These are phyloP conservation scores for Phyllosticta paracitricarpa DNA, from an alignment of 2,329 filamentous ascomycete genomes.

Conservation along the genomic window DNA sequence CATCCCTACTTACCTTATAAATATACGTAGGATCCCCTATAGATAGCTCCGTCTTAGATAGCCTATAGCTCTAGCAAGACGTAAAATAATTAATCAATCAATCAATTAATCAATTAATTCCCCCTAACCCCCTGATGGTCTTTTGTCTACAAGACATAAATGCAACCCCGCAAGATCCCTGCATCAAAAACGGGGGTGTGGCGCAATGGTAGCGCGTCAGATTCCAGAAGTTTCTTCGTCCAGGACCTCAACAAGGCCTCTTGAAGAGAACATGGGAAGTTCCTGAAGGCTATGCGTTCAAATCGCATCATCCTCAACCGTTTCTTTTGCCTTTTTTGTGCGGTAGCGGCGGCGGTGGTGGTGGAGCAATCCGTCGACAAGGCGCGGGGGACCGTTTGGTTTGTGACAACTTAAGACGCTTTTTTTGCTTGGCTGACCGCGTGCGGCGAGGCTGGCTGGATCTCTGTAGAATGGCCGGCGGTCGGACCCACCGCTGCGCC, in stretches of 20 bases:
- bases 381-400: neutral
- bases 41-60: too few species aligned
- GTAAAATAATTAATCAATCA: too few species aligned
- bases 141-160: neutral
- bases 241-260: neutral
- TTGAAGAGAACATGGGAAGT: neutral
- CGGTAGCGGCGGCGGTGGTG: neutral
- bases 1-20: too few species aligned
- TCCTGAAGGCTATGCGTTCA: neutral
- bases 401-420: neutral
- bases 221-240: neutral
- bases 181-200: neutral
- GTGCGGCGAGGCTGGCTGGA: neutral
- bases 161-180: neutral
- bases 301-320: neutral
- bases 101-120: too few species aligned
- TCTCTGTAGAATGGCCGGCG: neutral
- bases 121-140: neutral
- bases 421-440: neutral
- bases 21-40: too few species aligned
- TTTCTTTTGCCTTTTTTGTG: neutral
- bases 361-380: neutral
- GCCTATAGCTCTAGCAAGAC: too few species aligned
- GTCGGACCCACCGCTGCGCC: neutral
- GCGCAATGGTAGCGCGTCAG: conserved; percentile 4